Evolutionary conservation across 2,329 filamentous ascomycete species (phyloP).

Genomic region (Delphinella strobiligena): DNA sequence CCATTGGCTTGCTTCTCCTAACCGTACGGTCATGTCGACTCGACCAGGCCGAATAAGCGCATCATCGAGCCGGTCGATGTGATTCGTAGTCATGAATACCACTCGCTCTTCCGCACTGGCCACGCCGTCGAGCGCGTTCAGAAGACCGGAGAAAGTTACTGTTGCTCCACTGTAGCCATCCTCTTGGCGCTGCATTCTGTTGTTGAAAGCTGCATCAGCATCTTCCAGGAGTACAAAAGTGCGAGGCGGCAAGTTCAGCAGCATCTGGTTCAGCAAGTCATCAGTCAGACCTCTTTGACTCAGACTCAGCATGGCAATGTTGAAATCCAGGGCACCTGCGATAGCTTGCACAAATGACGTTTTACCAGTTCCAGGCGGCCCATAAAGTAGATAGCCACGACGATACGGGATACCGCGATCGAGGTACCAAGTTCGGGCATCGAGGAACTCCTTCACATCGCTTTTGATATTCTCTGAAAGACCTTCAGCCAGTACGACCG

Average conservation of each 20-base stretch:
- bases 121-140: conserved; percentile 67
- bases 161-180: conserved; percentile 81
- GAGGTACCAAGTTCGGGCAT: conserved; percentile 74
- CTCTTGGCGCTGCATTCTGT: conserved; percentile 60
- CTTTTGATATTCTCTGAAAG: conserved; percentile 69
- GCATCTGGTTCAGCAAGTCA: conserved; percentile 71
- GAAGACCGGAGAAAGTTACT: conserved; percentile 84
- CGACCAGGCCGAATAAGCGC: conserved; percentile 82
- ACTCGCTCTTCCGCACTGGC: conserved; percentile 89
- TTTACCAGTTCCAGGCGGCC: conserved; percentile 83
- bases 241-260: conserved; percentile 72
- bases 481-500: conserved; percentile 74
- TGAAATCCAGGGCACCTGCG: conserved; percentile 83
- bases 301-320: conserved; percentile 83
- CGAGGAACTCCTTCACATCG: conserved; percentile 74
- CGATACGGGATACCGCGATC: conserved; percentile 92
- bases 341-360: conserved; percentile 93
- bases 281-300: conserved; percentile 85
- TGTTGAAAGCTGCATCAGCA: conserved; percentile 80
- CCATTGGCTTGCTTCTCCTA: conserved; percentile 75
- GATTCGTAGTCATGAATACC: conserved; percentile 88
- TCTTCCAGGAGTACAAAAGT: conserved; percentile 80
- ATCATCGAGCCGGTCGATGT: conserved; percentile 78
- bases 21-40: conserved; percentile 83
- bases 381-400: conserved; percentile 77